phyloP scores from a whole-genome alignment of 768 basidiomycete species.

The Myochromella boudieri region DNA sequence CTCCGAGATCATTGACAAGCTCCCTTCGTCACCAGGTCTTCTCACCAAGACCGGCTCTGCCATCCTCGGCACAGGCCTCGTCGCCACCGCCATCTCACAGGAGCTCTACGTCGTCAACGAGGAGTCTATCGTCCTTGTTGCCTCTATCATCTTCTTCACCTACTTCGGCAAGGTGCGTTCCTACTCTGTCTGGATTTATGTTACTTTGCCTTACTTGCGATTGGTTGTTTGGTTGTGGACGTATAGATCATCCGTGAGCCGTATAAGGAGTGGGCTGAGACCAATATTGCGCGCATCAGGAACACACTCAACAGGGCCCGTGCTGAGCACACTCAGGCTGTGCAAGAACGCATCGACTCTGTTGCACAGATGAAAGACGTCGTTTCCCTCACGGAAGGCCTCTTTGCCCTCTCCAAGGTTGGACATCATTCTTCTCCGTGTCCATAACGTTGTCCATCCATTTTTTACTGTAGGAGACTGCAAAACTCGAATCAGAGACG shows the following conservation, averaged over 20 bases:
- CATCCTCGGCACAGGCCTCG: conserved; percentile 84
- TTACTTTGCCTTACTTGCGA: conserved; percentile 11
- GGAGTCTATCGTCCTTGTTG: conserved; percentile 87
- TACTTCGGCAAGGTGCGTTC: conserved; percentile 74
- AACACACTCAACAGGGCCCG: conserved; percentile 79
- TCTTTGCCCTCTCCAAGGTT: conserved; percentile 93
- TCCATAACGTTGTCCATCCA: not conserved
- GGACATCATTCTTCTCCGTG: no score
- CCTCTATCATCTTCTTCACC: conserved; percentile 79
- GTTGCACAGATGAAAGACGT: conserved; percentile 97
- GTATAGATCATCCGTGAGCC: conserved; percentile 75
- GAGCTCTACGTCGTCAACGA: conserved; percentile 98
- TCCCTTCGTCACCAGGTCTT: conserved; percentile 81
- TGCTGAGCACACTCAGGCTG: conserved; percentile 87
- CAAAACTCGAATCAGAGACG: conserved; percentile 82
- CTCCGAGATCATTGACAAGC: conserved; percentile 83
- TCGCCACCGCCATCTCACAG: conserved; percentile 92
- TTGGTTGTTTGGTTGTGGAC: not conserved
- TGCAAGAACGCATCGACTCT: conserved; percentile 88
- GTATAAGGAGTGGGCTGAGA: conserved; percentile 90
- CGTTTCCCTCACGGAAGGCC: conserved; percentile 82
- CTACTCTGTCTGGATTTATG: not conserved
- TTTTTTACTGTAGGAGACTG: conserved; percentile 71
- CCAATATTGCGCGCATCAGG: conserved; percentile 83
- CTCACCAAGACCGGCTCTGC: conserved; percentile 95